Conservation (phyloP, 2,329 filamentous ascomycete genomes). For the Sodiomyces alkalinus region DNA sequence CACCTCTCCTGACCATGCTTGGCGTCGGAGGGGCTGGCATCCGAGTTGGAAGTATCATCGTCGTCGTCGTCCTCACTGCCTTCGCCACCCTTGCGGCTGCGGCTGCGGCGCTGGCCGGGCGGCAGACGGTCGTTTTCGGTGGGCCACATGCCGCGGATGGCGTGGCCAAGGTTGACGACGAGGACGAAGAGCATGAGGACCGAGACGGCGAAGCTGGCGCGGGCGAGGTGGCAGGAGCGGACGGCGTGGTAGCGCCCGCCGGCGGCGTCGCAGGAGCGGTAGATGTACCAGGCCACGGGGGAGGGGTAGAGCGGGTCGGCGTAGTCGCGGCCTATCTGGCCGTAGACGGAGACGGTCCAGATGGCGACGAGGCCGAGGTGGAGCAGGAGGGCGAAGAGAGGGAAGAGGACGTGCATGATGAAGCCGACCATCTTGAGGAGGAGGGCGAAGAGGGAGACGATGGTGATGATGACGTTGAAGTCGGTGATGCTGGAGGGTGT, state of each 20-base stretch:
- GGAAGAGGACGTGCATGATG: conserved; percentile 58
- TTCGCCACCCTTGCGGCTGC: conserved; percentile 8
- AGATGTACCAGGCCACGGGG: conserved; percentile 59
- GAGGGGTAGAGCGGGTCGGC: conserved; percentile 48
- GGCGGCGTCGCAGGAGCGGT: conserved; percentile 50
- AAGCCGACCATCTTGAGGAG: conserved; percentile 54
- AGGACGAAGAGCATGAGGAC: conserved; percentile 53
- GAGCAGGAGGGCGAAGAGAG: conserved; percentile 43
- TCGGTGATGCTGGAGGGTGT: conserved; percentile 47
- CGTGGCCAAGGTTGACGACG: conserved; percentile 40
- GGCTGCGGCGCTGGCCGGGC: not conserved
- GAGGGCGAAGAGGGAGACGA: conserved; percentile 62
- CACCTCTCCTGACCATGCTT: conserved; percentile 29
- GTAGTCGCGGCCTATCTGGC: conserved; percentile 60
- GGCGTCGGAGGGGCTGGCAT: conserved; percentile 17
- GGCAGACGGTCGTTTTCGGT: conserved; percentile 32
- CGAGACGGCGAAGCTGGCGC: conserved; percentile 49
- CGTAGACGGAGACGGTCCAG: conserved; percentile 51
- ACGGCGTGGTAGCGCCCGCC: conserved; percentile 33
- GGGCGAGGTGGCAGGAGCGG: conserved; percentile 51
- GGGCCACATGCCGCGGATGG: conserved; percentile 41
- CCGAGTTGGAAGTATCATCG: conserved; percentile 18
- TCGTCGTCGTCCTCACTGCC: conserved; percentile 22
- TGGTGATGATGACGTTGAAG: conserved; percentile 62
- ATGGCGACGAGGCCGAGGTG: conserved; percentile 43